Conservation (phyloP, 2,329 filamentous ascomycete species). For the Lasiodiplodia citricola region DNA sequence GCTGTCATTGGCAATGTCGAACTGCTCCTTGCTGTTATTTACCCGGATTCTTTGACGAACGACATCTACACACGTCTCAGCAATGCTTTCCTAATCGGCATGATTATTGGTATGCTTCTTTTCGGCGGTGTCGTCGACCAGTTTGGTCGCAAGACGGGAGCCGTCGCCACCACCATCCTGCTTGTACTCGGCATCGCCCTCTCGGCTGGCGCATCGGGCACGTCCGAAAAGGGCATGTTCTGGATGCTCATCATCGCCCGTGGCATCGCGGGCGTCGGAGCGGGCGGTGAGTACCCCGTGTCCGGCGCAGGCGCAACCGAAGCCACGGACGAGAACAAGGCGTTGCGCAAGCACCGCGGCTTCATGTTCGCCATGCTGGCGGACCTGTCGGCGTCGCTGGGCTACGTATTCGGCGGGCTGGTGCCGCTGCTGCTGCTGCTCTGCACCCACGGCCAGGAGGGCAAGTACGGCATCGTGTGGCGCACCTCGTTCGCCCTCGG, state of each 20-base stretch:
- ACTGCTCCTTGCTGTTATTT: slow-evolving; percentile 39
- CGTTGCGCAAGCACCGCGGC: slow-evolving; percentile 55
- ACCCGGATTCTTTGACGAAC: slow-evolving; percentile 38
- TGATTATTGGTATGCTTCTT: slow-evolving; percentile 42
- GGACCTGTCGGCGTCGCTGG: slow-evolving; percentile 57
- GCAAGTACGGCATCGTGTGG: slow-evolving; percentile 54
- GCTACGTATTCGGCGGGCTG: slow-evolving; percentile 57
- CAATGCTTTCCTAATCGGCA: slow-evolving; percentile 43
- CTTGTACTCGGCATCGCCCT: slow-evolving; percentile 41
- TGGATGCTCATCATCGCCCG: slow-evolving; percentile 53
- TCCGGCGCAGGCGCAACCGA: slow-evolving; percentile 57
- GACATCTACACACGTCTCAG: slow-evolving; percentile 39
- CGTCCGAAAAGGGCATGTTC: slow-evolving; percentile 40
- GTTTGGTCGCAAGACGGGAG: slow-evolving; percentile 41
- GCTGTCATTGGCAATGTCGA: slow-evolving; percentile 43
- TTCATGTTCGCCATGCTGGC: slow-evolving; percentile 64
- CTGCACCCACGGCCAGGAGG: slow-evolving; percentile 52
- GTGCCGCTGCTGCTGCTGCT: slow-evolving; percentile 59
- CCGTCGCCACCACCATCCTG: slow-evolving; percentile 40
- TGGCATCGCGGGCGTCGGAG: slow-evolving; percentile 53
- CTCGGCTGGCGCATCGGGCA: slow-evolving; percentile 37
- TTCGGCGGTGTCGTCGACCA: slow-evolving; percentile 42
- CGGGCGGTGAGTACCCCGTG: slow-evolving; percentile 59
- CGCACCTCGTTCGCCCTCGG: slow-evolving; percentile 58
- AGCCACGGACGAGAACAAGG: slow-evolving; percentile 57